phyloP scores from a whole-genome alignment of 1,284 basidiomycete genomes.

The Ustilago vetiveriae region DNA sequence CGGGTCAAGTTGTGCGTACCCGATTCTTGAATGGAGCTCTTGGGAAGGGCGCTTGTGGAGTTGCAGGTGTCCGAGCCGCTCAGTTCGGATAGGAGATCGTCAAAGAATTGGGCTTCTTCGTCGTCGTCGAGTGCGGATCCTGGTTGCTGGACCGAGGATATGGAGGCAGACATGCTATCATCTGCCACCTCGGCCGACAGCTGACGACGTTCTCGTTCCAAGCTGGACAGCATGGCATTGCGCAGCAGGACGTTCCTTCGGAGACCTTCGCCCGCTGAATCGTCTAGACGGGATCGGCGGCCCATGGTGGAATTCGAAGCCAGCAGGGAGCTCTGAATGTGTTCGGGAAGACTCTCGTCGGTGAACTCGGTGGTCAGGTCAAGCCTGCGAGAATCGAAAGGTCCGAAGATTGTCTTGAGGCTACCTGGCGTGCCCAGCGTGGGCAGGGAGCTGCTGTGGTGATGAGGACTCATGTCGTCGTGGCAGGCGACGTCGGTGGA shows the following conservation, averaged over 20 bases:
- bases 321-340: constrained; percentile 9
- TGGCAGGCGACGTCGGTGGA: not conserved
- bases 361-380: constrained; percentile 7
- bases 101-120: constrained; percentile 45
- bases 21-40: not conserved
- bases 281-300: constrained; percentile 38
- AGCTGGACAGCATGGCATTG: constrained; percentile 50
- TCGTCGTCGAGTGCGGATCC: constrained; percentile 4
- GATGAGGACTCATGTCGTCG: constrained; percentile 14
- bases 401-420: constrained; percentile 26
- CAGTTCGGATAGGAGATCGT: constrained; percentile 39
- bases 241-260: constrained; percentile 45
- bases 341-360: constrained; percentile 27
- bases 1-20: not conserved
- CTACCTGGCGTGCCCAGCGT: constrained; percentile 23
- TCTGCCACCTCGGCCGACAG: constrained; percentile 4
- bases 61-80: constrained; percentile 15
- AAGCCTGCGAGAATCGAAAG: not conserved
- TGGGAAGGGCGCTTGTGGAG: not conserved
- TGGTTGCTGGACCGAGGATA: not conserved
- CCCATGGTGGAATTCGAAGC: constrained; percentile 13
- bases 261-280: constrained; percentile 48
- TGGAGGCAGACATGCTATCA: not conserved
- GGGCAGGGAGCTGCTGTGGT: not conserved
- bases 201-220: constrained; percentile 44